Evolutionary conservation across 352 stramenopile species (phyloP).

Genomic region (Globisporangium echinulatum): DNA sequence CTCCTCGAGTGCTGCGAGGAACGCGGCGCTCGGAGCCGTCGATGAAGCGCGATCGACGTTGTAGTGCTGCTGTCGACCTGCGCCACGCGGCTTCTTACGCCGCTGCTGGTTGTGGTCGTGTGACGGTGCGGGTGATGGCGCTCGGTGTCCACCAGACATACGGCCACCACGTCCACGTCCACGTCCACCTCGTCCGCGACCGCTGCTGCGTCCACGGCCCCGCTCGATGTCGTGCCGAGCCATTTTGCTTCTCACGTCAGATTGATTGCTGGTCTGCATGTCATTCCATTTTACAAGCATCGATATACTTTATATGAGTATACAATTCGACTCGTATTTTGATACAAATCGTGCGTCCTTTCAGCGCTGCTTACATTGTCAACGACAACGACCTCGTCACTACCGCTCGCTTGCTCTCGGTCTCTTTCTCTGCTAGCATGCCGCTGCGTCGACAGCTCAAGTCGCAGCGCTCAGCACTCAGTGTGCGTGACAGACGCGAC

Average conservation of each 20-base stretch:
- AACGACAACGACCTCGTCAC: not conserved
- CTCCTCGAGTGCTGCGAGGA: constrained; percentile 53
- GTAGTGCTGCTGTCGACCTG: not conserved
- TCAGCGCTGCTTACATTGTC: not conserved
- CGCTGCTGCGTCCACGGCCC: no score
- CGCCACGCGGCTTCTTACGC: not conserved
- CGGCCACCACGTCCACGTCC: not conserved
- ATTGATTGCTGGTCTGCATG: not conserved
- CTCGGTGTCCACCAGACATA: not conserved
- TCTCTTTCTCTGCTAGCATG: not conserved
- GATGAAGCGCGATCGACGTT: not conserved
- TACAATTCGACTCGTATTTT: not conserved
- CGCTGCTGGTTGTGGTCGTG: constrained; percentile 4
- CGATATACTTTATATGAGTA: not conserved
- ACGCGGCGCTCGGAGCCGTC: constrained; percentile 21
- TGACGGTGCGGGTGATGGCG: not conserved
- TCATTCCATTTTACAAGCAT: not conserved
- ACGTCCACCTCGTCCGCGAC: not conserved
- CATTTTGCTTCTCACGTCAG: constrained; percentile 1
- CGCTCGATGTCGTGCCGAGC: not conserved
- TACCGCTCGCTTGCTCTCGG: not conserved
- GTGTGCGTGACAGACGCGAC: not conserved
- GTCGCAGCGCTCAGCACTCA: constrained; percentile 1
- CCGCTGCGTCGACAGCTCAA: constrained; percentile 6
- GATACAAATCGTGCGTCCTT: not conserved